Base-by-base conservation (phyloP, 1,139 yeast species). In the Geotrichum citri-aurantii region DNA sequence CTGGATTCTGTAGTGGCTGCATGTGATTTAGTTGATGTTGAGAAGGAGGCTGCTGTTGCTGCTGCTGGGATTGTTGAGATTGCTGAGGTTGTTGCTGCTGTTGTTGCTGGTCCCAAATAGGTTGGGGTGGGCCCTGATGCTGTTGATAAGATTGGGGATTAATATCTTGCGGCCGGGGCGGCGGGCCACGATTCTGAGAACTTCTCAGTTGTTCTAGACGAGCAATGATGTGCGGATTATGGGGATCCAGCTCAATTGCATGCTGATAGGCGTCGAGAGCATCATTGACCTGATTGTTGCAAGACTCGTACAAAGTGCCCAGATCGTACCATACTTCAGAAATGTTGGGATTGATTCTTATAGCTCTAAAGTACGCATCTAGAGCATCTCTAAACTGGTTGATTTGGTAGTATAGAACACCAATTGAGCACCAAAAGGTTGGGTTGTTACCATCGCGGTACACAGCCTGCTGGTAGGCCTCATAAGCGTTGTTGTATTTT, bases 301-400 rank as follows among this genome's bases (percentile, higher is more conserved):
- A 93, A 37, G 97, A 90, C 75, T 93, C 99, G 73, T 93, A 93
- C 55, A 93, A 78, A 1, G 98, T 93, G 60, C 99, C 99, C 70
- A 93, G 81, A 75, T 93, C 99, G 73, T 93, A 93, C 99, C 99
- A 93, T 31, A 93, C 99, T 73, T 93, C 99, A 62, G 95, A 85
- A 65, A 93, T 88, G 76, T 91, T 91, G 19, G 99, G 99, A 68
- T 93, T 93, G 67, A 93, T 81, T 66, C 98, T 81, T 63, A 93
- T 93, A 14, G 99, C 99, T 61, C 99, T 80, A 7, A 98, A 91
- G 75, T 93, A 93, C 17, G 99, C 99, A 72, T 93, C 99, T 65
- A 93, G 79, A 4, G 99, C 99, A 71, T 93, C 99, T 60, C 97
- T 82, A 75, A 89, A 93, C 75, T 93, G 99, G 59, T 95, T 85